phyloP scores from a whole-genome alignment of 495 filamentous ascomycete genomes.

The Aspergillus baeticus region DNA sequence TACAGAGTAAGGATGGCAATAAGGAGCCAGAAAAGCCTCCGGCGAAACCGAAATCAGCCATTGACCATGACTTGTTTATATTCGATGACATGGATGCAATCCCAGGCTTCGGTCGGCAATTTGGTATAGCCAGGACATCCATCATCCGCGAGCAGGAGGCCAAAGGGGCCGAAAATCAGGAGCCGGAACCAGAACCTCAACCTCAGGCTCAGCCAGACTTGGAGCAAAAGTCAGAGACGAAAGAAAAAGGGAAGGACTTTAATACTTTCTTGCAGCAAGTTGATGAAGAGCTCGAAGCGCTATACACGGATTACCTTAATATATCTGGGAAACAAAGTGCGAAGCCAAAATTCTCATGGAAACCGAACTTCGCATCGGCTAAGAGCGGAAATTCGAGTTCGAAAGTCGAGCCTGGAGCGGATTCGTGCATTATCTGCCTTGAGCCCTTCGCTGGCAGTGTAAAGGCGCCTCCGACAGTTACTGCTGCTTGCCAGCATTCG shows the following conservation, averaged over 20 bases:
- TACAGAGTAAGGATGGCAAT: neutral
- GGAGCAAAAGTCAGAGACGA: neutral
- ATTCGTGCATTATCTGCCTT: constrained; percentile 14
- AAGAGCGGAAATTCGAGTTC: neutral
- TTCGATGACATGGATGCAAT: constrained; percentile 7
- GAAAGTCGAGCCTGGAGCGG: neutral
- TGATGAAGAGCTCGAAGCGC: constrained; percentile 3
- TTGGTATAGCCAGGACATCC: constrained; percentile 9
- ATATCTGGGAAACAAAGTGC: neutral
- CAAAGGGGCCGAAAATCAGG: neutral
- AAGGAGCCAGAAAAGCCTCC: neutral
- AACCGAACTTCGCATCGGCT: neutral
- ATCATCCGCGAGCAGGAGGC: constrained; percentile 6
- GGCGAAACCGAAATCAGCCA: neutral
- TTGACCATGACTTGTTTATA: constrained; percentile 3
- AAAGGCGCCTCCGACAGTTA: neutral
- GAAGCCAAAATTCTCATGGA: neutral
- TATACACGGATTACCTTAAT: constrained; percentile 4
- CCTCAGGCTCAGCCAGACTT: neutral
- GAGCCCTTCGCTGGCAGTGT: constrained; percentile 7
- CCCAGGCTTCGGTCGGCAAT: constrained; percentile 10
- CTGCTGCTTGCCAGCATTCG: constrained; percentile 8
- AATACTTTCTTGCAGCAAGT: constrained; percentile 2
- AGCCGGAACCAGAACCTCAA: neutral
- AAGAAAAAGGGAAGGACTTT: neutral